Evolutionary conservation across 2,329 filamentous ascomycete species (phyloP).

Genomic region (Setomelanomma holmii): DNA sequence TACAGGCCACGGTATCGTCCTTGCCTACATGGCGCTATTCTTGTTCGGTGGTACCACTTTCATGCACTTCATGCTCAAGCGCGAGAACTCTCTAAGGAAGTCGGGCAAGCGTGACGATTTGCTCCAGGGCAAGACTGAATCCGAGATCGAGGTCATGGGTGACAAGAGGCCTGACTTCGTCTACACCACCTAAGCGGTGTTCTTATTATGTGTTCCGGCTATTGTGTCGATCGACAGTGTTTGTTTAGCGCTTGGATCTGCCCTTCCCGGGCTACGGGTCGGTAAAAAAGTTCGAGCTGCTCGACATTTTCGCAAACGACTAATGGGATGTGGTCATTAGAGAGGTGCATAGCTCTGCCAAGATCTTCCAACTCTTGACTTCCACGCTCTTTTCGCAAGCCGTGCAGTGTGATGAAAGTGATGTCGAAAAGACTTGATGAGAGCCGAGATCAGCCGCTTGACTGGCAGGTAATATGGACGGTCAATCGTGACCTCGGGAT

Average conservation of each 20-base stretch:
- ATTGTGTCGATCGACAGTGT: neutral
- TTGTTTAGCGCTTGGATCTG: neutral
- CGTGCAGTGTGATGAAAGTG: neutral
- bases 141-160: constrained; percentile 71
- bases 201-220: neutral
- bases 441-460: neutral
- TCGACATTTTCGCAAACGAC: neutral
- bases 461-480: neutral
- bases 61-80: constrained; percentile 67
- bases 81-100: constrained; percentile 73
- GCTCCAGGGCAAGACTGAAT: constrained; percentile 68
- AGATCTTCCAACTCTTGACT: too few species aligned
- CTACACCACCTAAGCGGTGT: constrained; percentile 64
- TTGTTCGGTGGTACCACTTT: constrained; percentile 74
- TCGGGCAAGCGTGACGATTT: constrained; percentile 71
- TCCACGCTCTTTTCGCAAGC: neutral
- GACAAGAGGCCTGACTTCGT: constrained; percentile 74
- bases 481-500: constrained; percentile 2
- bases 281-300: neutral
- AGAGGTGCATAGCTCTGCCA: neutral
- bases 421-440: neutral
- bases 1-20: constrained; percentile 75
- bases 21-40: constrained; percentile 75
- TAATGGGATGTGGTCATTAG: neutral
- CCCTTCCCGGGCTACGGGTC: neutral